Percentiles rank a stretch among this genome's conserved stretches.
Conservation (phyloP, 345 rosid species). For the Nephelium lappaceum region DNA sequence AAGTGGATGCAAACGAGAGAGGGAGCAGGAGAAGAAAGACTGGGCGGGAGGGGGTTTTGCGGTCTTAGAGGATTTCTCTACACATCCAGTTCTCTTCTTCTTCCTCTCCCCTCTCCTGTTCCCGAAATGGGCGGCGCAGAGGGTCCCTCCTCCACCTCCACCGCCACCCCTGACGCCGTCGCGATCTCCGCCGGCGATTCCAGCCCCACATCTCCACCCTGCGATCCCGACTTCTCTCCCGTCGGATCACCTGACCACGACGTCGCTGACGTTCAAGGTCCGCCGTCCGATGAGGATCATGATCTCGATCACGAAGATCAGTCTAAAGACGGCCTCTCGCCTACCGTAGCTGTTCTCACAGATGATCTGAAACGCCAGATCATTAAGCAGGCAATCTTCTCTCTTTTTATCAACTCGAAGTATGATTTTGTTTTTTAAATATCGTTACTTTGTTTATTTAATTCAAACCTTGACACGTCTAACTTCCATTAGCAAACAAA, state of each 20-base stretch:
- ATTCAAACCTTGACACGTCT: not conserved
- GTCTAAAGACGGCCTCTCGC: slow-evolving; percentile 32
- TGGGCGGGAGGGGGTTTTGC: slow-evolving; percentile 23
- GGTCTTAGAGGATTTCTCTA: not conserved
- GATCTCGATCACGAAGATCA: slow-evolving; percentile 33
- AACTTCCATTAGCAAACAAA: not conserved
- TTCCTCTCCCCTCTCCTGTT: slow-evolving; percentile 8
- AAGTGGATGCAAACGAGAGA: not conserved
- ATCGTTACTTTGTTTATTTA: not conserved
- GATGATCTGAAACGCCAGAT: slow-evolving; percentile 68
- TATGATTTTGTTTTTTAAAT: not conserved
- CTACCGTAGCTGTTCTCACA: slow-evolving; percentile 30
- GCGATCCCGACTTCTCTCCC: slow-evolving; percentile 31
- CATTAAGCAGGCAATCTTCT: slow-evolving; percentile 55
- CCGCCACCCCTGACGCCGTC: not conserved
- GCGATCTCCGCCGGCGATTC: not conserved
- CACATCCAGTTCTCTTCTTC: not conserved
- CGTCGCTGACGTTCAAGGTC: slow-evolving; percentile 24
- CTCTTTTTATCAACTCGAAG: not conserved
- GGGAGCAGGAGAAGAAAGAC: slow-evolving; percentile 9
- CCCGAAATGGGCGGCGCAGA: slow-evolving; percentile 37
- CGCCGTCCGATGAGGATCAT: slow-evolving; percentile 49
- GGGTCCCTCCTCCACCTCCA: slow-evolving; percentile 28
- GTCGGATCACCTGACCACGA: slow-evolving; percentile 40
- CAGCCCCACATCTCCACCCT: slow-evolving; percentile 23